phyloP scores from a whole-genome alignment of 306 rosid species.

The Cucurbita maxima region DNA sequence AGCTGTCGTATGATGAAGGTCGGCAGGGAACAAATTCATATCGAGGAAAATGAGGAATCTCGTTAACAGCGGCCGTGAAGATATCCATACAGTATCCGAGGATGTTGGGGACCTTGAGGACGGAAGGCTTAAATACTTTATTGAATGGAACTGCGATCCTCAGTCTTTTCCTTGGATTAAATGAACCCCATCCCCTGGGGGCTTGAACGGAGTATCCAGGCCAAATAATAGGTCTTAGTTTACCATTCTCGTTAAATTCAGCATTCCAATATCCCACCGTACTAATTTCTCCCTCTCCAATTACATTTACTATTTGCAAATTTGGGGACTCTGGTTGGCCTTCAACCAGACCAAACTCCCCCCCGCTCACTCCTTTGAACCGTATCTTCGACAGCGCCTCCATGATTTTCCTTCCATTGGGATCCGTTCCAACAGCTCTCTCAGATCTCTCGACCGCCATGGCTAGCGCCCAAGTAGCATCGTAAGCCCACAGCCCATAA shows the following conservation, averaged over 20 bases:
- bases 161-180: constrained; percentile 2
- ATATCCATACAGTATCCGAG: not conserved
- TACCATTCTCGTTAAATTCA: not conserved
- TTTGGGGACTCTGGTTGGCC: not conserved
- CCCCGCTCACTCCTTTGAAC: constrained; percentile 21
- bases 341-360: constrained; percentile 8
- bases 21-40: too few species aligned
- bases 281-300: constrained; percentile 13
- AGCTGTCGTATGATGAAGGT: not conserved
- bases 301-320: constrained; percentile 22
- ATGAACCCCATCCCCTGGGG: constrained; percentile 26
- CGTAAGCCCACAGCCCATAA: constrained; percentile 51
- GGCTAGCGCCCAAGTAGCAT: constrained; percentile 40
- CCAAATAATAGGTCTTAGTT: not conserved
- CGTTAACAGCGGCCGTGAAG: not conserved
- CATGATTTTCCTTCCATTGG: constrained; percentile 18
- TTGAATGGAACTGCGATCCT: constrained; percentile 33
- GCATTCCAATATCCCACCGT: constrained; percentile 40
- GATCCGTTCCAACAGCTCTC: too few species aligned
- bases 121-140: not conserved
- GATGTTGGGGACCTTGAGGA: not conserved
- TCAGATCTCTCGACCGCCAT: constrained; percentile 22
- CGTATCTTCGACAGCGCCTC: constrained; percentile 13
- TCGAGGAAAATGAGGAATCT: not conserved
- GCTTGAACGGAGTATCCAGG: constrained; percentile 2